Percentiles rank a stretch among this genome's conserved stretches.
Conservation (phyloP, 345 rosid species). For the Melaleuca alternifolia region DNA sequence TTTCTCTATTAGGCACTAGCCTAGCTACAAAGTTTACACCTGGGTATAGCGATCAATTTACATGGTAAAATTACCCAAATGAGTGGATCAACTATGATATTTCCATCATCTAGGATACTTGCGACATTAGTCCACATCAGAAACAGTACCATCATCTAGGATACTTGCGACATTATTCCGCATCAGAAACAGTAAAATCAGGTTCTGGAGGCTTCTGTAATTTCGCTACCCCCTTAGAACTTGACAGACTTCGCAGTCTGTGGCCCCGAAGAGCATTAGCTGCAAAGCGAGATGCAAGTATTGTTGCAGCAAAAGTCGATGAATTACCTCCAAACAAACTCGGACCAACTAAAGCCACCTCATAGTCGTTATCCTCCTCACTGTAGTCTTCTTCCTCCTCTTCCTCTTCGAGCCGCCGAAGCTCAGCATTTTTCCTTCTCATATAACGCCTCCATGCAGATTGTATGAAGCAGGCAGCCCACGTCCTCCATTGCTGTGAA, state of each 20-base stretch:
- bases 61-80: neutral
- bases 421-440: slow-evolving; percentile 51
- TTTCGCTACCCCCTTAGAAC: slow-evolving; percentile 22
- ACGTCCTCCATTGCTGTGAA: slow-evolving; percentile 94
- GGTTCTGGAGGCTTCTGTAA: slow-evolving; percentile 82
- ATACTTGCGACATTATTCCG: neutral
- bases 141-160: neutral
- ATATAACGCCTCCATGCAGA: slow-evolving; percentile 61
- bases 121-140: neutral
- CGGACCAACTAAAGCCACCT: slow-evolving; percentile 11
- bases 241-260: slow-evolving; percentile 7
- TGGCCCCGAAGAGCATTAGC: slow-evolving; percentile 55
- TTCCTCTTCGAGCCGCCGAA: slow-evolving; percentile 43
- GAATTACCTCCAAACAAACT: neutral
- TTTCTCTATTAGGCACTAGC: neutral
- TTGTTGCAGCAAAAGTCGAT: slow-evolving; percentile 48
- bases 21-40: neutral
- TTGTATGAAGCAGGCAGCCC: slow-evolving; percentile 81
- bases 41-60: neutral
- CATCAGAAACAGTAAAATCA: slow-evolving; percentile 29
- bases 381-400: slow-evolving; percentile 16
- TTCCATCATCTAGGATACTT: neutral
- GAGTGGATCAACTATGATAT: neutral
- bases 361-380: slow-evolving; percentile 13
- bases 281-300: slow-evolving; percentile 71